Evolutionary conservation across 306 rosid genomes (phyloP).

Genomic region (Alnus rubra): DNA sequence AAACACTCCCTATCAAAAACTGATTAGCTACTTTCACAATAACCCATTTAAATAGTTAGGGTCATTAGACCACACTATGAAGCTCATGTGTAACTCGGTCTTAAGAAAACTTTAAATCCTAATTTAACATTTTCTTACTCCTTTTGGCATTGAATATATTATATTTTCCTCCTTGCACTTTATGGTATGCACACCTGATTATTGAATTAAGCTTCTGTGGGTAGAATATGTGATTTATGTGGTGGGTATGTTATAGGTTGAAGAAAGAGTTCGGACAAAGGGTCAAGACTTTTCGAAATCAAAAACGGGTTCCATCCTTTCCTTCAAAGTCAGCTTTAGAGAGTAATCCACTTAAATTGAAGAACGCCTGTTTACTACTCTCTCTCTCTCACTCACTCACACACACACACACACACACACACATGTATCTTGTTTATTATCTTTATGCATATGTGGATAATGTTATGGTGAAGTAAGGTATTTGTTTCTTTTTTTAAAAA

Average conservation of each 20-base stretch:
- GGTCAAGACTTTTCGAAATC: conserved; percentile 79
- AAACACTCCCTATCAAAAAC: background rate
- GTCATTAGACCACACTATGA: too few species aligned
- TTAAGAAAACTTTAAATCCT: background rate
- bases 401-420: too few species aligned
- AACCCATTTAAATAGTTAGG: background rate
- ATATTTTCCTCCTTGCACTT: background rate
- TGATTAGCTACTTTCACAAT: too few species aligned
- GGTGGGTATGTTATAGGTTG: conserved; percentile 49
- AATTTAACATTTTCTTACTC: background rate
- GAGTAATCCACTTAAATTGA: conserved; percentile 48
- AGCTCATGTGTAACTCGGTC: background rate
- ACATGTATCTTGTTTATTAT: background rate
- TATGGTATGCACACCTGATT: background rate
- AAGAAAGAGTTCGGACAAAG: conserved; percentile 77
- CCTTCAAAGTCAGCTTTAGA: conserved; percentile 96
- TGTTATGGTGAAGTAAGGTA: background rate
- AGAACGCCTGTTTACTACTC: background rate
- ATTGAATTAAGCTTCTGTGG: background rate
- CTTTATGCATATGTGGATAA: background rate
- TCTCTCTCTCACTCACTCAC: background rate
- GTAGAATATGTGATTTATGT: conserved; percentile 23
- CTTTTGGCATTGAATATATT: background rate
- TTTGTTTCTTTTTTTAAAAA: too few species aligned
- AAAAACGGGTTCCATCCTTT: conserved; percentile 78